Evolutionary conservation across 2,329 filamentous ascomycete species (phyloP), one percentile per base, ranked within the genome.

Genomic region (Tolypocladium capitatum): DNA sequence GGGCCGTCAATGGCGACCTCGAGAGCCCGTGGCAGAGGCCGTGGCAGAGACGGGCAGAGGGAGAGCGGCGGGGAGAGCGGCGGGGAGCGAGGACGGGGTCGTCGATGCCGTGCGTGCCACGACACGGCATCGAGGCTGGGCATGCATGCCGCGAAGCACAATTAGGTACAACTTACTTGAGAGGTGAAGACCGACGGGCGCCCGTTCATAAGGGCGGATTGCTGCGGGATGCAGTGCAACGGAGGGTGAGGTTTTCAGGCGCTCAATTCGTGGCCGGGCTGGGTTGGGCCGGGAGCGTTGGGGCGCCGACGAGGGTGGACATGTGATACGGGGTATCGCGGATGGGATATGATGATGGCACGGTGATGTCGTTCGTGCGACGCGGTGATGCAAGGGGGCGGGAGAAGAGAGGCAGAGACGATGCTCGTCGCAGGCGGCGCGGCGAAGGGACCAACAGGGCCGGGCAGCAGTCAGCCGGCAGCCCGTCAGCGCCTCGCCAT

Each of bases 171-270:
- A 46, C 47, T 27, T 83, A 87, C 84, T 81, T 90, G 85, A 71
- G 84, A 90, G 73, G 85, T 90, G 75, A 88, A 90, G 69, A 83
- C 78, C 69, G 85, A 87, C 72, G 78, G 76, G 78, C 83, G 82
- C 75, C 83, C 83, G 83, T 82, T 84, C 84, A 89, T 89, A 84
- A 83, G 82, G 76, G 81, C 83, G 74, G 75, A 69, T 75, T 68
- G 43, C 47, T 38, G 48, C 45, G 57, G 56, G 58, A 55, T 55
- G 61, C 63, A 55, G 60, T 55, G 64, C 58, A 59, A 57, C 50
- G 54, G 35, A 40, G 38, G 10, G 20, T 31, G 21, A 24, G 38
- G 24, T 18, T 30, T 41, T 13, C 38, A 28, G 38, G 38, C 5
- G 38, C 7, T 30, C 5, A 27, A 5, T 5, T 11, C 8, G 16